phyloP scores from a whole-genome alignment of 176 grass and related monocot genomes.

The Tillandsia fasciculata region DNA sequence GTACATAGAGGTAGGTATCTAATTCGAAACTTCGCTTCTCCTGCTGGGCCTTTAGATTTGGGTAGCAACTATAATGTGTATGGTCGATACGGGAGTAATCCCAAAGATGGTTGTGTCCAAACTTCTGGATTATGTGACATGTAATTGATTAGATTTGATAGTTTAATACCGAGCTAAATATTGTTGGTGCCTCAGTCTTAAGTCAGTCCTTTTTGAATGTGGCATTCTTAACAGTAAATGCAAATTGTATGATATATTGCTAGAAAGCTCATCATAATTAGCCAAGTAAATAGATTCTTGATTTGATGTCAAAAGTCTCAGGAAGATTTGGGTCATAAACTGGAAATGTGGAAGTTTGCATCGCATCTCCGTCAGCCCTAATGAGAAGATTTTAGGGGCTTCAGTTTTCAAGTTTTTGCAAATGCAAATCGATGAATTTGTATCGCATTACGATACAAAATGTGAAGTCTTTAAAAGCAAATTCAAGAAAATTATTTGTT shows the following conservation, averaged over 20 bases:
- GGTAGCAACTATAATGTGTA: constrained; percentile 28
- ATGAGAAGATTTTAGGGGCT: too few relatives aligned
- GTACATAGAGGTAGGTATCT: too few relatives aligned
- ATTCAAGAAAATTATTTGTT: too few relatives aligned
- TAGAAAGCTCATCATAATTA: background rate
- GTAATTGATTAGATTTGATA: constrained; percentile 26
- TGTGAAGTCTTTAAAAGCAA: too few relatives aligned
- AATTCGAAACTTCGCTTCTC: constrained; percentile 24
- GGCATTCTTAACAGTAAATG: background rate
- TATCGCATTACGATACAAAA: too few relatives aligned
- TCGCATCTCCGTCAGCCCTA: too few relatives aligned
- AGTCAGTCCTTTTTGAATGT: constrained; percentile 1
- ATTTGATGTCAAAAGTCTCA: background rate
- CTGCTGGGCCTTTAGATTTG: constrained; percentile 50
- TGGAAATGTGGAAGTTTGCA: too few relatives aligned
- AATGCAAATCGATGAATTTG: too few relatives aligned
- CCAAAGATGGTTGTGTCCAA: constrained; percentile 69
- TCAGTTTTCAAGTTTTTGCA: too few relatives aligned
- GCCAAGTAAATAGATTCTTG: background rate
- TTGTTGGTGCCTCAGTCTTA: background rate
- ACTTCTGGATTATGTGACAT: constrained; percentile 82
- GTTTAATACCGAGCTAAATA: background rate
- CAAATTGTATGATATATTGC: background rate
- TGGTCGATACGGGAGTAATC: constrained; percentile 24
- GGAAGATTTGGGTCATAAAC: too few relatives aligned